Conservation (phyloP, 2,329 filamentous ascomycete species). For the Paraphoma sp. region DNA sequence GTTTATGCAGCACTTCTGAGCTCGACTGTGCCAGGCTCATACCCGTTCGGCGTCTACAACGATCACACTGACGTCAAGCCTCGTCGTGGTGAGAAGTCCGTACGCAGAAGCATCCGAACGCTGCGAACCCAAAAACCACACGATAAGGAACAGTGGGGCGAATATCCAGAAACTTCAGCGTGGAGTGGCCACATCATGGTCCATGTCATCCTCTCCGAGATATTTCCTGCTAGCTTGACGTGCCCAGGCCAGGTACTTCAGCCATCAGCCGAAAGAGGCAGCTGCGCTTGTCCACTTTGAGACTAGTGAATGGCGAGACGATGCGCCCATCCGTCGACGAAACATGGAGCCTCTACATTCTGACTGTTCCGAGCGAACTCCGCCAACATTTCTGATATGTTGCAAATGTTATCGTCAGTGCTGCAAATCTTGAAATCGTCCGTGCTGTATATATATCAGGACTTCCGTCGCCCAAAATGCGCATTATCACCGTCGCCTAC, state of each 20-base stretch:
- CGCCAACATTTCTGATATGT: conserved; percentile 1
- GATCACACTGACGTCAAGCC: not conserved
- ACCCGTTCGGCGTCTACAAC: not conserved
- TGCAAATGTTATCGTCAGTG: not conserved
- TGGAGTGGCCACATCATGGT: not conserved
- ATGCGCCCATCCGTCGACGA: not conserved
- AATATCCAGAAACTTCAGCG: not conserved
- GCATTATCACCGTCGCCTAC: not conserved
- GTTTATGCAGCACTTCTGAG: too few relatives aligned
- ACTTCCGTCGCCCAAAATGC: conserved; percentile 2
- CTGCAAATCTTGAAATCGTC: not conserved
- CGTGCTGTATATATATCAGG: conserved; percentile 5
- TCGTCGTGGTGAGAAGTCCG: not conserved
- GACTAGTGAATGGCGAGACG: not conserved
- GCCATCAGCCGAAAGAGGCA: not conserved
- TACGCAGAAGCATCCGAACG: not conserved
- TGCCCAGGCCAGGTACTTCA: not conserved
- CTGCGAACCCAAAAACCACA: not conserved
- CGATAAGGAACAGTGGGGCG: conserved; percentile 6
- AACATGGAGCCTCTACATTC: conserved; percentile 1
- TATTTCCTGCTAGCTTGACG: not conserved
- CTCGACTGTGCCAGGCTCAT: too few relatives aligned
- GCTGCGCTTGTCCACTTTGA: not conserved
- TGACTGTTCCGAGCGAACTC: conserved; percentile 10
- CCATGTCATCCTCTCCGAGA: conserved; percentile 6